Evolutionary conservation across 139 green algal species (phyloP).

Genomic region (Picochlorum sp.): DNA sequence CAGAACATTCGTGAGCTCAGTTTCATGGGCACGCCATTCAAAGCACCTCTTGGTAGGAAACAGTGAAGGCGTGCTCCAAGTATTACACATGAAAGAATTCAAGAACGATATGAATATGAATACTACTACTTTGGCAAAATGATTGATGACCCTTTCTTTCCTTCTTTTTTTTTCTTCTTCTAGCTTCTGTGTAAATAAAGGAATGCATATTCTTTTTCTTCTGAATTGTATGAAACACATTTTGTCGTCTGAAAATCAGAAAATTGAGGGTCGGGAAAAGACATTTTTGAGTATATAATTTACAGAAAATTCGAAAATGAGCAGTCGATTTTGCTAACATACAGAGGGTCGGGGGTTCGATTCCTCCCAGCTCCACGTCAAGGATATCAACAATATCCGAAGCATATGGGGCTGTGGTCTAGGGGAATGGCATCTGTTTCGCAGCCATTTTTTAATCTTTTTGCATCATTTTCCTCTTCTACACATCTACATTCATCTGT

Average conservation of each 20-base stretch:
- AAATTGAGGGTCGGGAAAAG: no score
- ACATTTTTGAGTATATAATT: background rate
- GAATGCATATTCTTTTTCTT: no score
- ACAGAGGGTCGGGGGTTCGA: background rate
- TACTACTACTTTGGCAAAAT: no score
- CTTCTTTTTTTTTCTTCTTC: no score
- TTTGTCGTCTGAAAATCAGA: no score
- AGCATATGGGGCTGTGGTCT: background rate
- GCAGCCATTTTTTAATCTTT: background rate
- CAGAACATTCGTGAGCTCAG: constrained; percentile 22
- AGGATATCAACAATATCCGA: no score
- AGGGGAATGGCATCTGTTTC: background rate
- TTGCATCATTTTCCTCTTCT: no score
- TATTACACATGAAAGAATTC: constrained; percentile 19
- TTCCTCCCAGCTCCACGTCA: background rate
- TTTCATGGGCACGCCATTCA: constrained; percentile 22
- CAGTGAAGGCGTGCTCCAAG: constrained; percentile 23
- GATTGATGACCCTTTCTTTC: no score
- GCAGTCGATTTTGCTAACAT: background rate
- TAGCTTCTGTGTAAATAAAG: no score
- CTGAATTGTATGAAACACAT: no score
- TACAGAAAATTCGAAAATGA: background rate
- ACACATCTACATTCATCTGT: no score
- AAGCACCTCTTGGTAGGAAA: constrained; percentile 30
- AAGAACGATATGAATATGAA: no score